Base-by-base conservation (phyloP, 2,329 filamentous ascomycete genomes). In the Aspergillus pseudoviridinutans region DNA sequence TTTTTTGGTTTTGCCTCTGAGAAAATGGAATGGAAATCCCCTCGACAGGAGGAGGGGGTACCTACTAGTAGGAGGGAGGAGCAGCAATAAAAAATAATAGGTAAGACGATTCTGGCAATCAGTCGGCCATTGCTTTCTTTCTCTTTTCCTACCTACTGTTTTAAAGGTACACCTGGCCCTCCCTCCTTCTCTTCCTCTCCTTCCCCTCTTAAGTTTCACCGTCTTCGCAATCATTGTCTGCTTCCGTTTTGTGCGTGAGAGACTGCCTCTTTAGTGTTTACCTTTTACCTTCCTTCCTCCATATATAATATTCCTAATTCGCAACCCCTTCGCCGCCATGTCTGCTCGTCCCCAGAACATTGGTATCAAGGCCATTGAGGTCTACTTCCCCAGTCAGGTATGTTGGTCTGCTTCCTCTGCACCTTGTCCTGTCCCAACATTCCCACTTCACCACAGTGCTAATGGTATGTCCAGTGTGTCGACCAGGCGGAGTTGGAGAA, bases 341-440 rank as follows among this genome's bases (percentile, higher is more conserved):
- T 84, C 88, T 73, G 75, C 87, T 67, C 87, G 89, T 78, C 89
- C 90, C 64, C 86, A 92, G 78, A 93, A 93, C 80, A 88, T 94
- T 77, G 90, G 90, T 84, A 92, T 94, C 75, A 93, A 94, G 82
- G 90, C 89, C 88, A 90, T 94, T 77, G 90, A 94, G 76, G 85
- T 94, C 73, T 94, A 94, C 78, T 90, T 91, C 73, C 90, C 90
- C 64, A 89, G 83, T 76, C 90, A 93, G 86, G 90, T 93, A 78
- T 64, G 86, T 78, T n/a, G 3, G 20, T 42, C 24, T 7, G 6
- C 25, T 10, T 24, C 8, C 17, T 27, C 22, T 44, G 14, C 24
- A 27, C 38, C n/a, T 4, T 38, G 28, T 47, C 12, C 32, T n/a
- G 47, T 22, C 12, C 44, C 24, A 22, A 44, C 32, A 42, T 61